Evolutionary conservation across 148 eudicot genomes (phyloP), one percentile per base, ranked within the genome.

Genomic region (Spergularia bocconei): DNA sequence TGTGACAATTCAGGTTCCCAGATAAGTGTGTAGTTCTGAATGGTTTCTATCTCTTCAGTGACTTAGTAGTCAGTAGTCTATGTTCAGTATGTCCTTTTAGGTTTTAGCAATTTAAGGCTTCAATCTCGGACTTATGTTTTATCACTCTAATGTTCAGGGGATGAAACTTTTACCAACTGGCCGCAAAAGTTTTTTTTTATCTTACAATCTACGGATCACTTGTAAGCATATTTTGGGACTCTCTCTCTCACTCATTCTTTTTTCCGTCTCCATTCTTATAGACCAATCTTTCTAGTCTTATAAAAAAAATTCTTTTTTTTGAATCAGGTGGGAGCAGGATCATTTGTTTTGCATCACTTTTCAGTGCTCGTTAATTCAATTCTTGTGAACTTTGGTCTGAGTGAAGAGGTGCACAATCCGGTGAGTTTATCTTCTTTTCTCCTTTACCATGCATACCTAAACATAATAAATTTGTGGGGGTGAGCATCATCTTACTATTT

Each of bases 391-490:
- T 90, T 95, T 81, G 98, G 97, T 65, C 80, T 95, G 75, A 83
- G 91, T 71, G 90, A 95, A 79, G 98, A 95, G 88, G 84, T 95
- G 97, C 92, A 90, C 77, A 92, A 85, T 82, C 96, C 97, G n/a
- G 97, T 92, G 86, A 89, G 92, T 84, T 39, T 77, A 17, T 51
- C 69, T 10, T 57, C 14, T 15, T 9, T 23, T 60, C 5, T 3
- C 25, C 13, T 36, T 21, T 20, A 41, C 10, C 38, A 9, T 21
- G 10, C 5, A 2, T 13, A 62, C 14, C 63, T 23, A 60, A 62
- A 23, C 65, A 13, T 62, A 4, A n/a, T 58, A 20, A 19, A 25
- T 7, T 19, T 58, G 62, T 58, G 25, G 20, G 25, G 8, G 62
- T 58, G 44, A 17, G 69, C 21, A 38, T 65, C 47, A 41, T 16